Evolutionary conservation across 352 stramenopile species (phyloP).

Genomic region (Globisporangium abappressorium): DNA sequence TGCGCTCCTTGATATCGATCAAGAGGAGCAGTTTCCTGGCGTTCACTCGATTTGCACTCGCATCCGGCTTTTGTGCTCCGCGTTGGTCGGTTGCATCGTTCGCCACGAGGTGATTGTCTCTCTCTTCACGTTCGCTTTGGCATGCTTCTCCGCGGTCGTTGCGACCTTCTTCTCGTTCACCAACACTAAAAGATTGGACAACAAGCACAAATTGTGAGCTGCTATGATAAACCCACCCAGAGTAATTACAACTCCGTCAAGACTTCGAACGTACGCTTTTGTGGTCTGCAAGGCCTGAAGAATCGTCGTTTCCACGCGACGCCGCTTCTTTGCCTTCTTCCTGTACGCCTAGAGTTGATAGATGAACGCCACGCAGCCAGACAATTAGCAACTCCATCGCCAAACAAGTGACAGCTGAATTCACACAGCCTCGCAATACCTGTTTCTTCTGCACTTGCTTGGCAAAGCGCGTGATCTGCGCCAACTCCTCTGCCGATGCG

Average conservation of each 20-base stretch:
- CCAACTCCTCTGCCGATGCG: background rate
- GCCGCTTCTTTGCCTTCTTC: conserved; percentile 16
- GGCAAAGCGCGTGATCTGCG: conserved; percentile 18
- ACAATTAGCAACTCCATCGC: background rate
- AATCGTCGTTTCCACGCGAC: conserved; percentile 9
- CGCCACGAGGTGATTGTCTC: background rate
- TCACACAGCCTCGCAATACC: conserved; percentile 9
- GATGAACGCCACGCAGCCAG: background rate
- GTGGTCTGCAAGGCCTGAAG: background rate
- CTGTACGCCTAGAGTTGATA: conserved; percentile 4
- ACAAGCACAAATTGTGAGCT: background rate
- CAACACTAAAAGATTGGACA: background rate
- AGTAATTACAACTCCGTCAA: background rate
- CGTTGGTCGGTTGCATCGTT: conserved; percentile 7
- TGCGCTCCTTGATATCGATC: conserved; percentile 17
- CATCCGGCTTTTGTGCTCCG: background rate
- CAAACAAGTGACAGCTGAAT: background rate
- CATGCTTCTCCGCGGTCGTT: background rate
- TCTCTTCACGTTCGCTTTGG: background rate
- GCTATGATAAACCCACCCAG: background rate
- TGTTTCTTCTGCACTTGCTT: conserved; percentile 31
- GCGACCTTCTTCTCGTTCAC: background rate
- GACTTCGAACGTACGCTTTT: background rate
- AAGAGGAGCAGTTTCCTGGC: conserved; percentile 24
- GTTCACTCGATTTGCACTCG: background rate